Conservation (phyloP, 2,329 filamentous ascomycete genomes). For the Alternaria viburni region DNA sequence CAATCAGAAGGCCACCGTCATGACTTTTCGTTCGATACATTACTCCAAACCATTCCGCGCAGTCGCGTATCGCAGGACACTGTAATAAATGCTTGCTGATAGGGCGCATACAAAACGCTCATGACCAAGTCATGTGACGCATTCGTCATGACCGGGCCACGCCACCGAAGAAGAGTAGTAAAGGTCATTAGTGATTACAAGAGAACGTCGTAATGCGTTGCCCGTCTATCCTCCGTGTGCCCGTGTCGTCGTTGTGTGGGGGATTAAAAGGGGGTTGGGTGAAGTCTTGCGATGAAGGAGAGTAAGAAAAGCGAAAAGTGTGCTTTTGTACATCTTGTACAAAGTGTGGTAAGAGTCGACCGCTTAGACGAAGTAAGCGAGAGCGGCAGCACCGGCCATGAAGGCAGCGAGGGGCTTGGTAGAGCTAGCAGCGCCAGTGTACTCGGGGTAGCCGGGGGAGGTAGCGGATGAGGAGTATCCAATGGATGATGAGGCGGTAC, state of each 20-base stretch:
- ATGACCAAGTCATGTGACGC: neutral
- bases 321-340: slow-evolving; percentile 1
- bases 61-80: neutral
- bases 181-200: neutral
- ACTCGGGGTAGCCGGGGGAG: slow-evolving; percentile 19
- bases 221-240: neutral
- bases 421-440: slow-evolving; percentile 32
- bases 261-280: neutral
- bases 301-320: neutral
- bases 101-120: neutral
- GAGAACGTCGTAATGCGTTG: neutral
- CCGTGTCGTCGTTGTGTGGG: neutral
- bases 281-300: slow-evolving; percentile 3
- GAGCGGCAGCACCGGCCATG: slow-evolving; percentile 30
- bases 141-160: neutral
- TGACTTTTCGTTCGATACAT: neutral
- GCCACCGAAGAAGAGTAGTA: neutral
- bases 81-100: neutral
- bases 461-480: slow-evolving; percentile 9
- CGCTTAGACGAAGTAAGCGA: slow-evolving; percentile 28
- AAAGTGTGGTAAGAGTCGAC: neutral
- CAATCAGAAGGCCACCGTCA: neutral
- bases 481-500: slow-evolving; percentile 7
- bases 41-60: neutral
- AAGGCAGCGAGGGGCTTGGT: slow-evolving; percentile 34